These are phyloP conservation scores for Taxawa tesnikishii DNA, from an alignment of 2,329 filamentous ascomycete genomes.

Conservation along the genomic window DNA sequence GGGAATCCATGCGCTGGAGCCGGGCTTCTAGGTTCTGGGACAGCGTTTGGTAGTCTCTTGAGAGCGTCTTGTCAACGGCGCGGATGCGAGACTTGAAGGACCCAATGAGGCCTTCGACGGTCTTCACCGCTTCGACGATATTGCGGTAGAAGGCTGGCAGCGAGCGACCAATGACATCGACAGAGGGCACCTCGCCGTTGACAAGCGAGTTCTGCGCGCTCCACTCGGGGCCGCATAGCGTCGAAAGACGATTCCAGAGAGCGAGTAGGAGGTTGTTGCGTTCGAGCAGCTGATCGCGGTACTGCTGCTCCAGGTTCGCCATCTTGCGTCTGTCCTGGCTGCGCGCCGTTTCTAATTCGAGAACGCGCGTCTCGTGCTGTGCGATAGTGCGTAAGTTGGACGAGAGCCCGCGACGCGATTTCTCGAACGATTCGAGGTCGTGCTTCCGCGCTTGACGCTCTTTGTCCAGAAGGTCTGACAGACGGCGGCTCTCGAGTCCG, in stretches of 20 bases:
- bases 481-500: slow-evolving; percentile 70
- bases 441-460: slow-evolving; percentile 75
- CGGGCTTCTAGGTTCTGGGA: slow-evolving; percentile 70
- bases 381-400: slow-evolving; percentile 77
- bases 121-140: slow-evolving; percentile 73
- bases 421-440: slow-evolving; percentile 79
- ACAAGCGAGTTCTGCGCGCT: slow-evolving; percentile 78
- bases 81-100: slow-evolving; percentile 72
- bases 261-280: slow-evolving; percentile 77
- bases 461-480: slow-evolving; percentile 81
- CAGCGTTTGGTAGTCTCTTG: slow-evolving; percentile 77
- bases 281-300: slow-evolving; percentile 78
- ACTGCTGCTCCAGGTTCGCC: slow-evolving; percentile 61
- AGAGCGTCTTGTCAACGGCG: slow-evolving; percentile 76
- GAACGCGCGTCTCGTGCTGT: slow-evolving; percentile 71
- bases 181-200: slow-evolving; percentile 71
- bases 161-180: slow-evolving; percentile 77
- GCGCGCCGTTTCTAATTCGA: slow-evolving; percentile 73
- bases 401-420: slow-evolving; percentile 74
- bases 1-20: slow-evolving; percentile 72
- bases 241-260: slow-evolving; percentile 82
- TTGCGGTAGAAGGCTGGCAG: slow-evolving; percentile 85
- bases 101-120: slow-evolving; percentile 66
- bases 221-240: slow-evolving; percentile 85
- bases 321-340: slow-evolving; percentile 68